These are phyloP conservation scores for Heterococcus sp. DNA, from an alignment of 108 stramenopile species.

Conservation along the genomic window DNA sequence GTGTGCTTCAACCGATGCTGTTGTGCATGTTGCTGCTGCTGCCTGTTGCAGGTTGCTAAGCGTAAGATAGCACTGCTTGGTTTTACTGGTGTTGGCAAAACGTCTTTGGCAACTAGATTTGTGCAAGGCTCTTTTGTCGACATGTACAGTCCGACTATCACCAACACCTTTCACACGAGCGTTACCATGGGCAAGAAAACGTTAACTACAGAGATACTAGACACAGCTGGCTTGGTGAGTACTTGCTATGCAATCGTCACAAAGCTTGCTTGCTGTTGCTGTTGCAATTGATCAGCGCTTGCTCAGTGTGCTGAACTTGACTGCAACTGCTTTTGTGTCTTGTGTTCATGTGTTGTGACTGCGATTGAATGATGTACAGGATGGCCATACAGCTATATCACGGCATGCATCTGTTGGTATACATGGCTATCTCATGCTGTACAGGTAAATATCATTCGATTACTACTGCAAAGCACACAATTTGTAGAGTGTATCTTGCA, in stretches of 20 bases:
- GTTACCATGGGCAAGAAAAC: not conserved
- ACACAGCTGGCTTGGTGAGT: not conserved
- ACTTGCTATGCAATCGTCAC: not conserved
- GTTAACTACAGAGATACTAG: not conserved
- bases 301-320: no score
- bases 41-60: not conserved
- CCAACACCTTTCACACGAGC: not conserved
- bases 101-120: not conserved
- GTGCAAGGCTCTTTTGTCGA: not conserved
- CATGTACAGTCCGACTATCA: not conserved
- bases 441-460: no score
- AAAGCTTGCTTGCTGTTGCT: no score
- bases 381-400: not conserved
- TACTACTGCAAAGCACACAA: no score
- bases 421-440: constrained; percentile 1
- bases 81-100: not conserved
- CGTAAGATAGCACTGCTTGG: not conserved
- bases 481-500: no score
- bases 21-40: no score
- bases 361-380: no score
- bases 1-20: no score
- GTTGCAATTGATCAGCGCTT: no score
- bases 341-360: no score
- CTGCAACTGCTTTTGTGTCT: no score
- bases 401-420: not conserved